These are phyloP conservation scores for Nothophytophthora sp. DNA, from an alignment of 352 stramenopile genomes.

Conservation along the genomic window DNA sequence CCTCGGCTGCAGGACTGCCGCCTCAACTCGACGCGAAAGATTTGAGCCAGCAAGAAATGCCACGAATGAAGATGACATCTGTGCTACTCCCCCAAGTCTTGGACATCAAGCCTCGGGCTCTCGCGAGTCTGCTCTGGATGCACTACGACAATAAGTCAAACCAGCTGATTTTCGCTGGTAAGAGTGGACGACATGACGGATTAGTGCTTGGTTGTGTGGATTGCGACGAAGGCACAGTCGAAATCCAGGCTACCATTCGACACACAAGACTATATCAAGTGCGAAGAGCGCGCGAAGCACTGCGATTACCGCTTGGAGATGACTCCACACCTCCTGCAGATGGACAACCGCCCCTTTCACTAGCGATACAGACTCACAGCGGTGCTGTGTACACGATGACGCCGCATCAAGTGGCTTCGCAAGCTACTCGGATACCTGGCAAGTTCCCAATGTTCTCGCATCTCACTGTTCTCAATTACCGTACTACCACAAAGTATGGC, in stretches of 20 bases:
- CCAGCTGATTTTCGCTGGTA: constrained; percentile 29
- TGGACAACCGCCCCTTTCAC: background rate
- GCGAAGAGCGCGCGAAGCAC: constrained; percentile 15
- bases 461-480: constrained; percentile 27
- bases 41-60: background rate
- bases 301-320: background rate
- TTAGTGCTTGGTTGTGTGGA: constrained; percentile 23
- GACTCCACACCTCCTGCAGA: background rate
- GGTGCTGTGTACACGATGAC: constrained; percentile 36
- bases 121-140: constrained; percentile 41
- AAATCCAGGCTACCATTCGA: constrained; percentile 3
- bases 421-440: constrained; percentile 5
- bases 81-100: constrained; percentile 2
- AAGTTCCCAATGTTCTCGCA: constrained; percentile 38
- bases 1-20: constrained; percentile 21
- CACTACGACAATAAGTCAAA: constrained; percentile 14
- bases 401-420: background rate
- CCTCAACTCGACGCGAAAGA: constrained; percentile 1
- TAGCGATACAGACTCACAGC: constrained; percentile 44
- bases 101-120: background rate
- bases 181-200: constrained; percentile 29
- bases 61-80: constrained; percentile 3
- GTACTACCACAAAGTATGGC: background rate
- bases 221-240: background rate
- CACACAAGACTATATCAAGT: constrained; percentile 14